Conservation (phyloP, 352 stramenopile genomes). For the Aphanomyces cochlioides region DNA sequence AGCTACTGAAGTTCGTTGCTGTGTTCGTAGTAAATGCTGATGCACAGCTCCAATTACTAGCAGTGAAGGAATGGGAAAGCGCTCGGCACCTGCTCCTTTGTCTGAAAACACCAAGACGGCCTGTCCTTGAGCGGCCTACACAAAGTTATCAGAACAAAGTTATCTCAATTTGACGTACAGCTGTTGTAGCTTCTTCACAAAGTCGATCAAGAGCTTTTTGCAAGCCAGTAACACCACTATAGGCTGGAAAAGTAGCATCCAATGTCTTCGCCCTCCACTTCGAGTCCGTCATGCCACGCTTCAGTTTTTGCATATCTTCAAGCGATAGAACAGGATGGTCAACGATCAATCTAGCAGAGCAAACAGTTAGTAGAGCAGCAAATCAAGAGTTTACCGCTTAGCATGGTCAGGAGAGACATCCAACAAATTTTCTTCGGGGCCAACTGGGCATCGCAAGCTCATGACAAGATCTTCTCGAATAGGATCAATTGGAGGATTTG, state of each 20-base stretch:
- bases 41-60: slow-evolving; percentile 94
- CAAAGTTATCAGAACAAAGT: slow-evolving; percentile 6
- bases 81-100: slow-evolving; percentile 76
- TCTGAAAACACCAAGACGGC: slow-evolving; percentile 91
- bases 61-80: slow-evolving; percentile 92
- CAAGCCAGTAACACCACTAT: slow-evolving; percentile 57
- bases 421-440: slow-evolving; percentile 92
- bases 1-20: slow-evolving; percentile 84
- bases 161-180: slow-evolving; percentile 46
- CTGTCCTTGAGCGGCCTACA: slow-evolving; percentile 41
- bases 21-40: slow-evolving; percentile 93
- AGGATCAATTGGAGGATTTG: slow-evolving; percentile 96
- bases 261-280: slow-evolving; percentile 58
- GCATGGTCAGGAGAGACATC: slow-evolving; percentile 72
- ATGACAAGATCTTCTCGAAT: slow-evolving; percentile 97
- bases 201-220: slow-evolving; percentile 88
- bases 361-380: too few species aligned
- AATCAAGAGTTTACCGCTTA: slow-evolving; percentile 35
- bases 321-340: slow-evolving; percentile 91
- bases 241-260: slow-evolving; percentile 61
- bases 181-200: slow-evolving; percentile 90
- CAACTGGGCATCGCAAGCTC: slow-evolving; percentile 94
- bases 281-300: slow-evolving; percentile 53
- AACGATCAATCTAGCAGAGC: slow-evolving; percentile 72
- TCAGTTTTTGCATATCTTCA: slow-evolving; percentile 90